Conservation (phyloP, 1,139 yeast genomes). For the Scheffersomyces segobiensis region DNA sequence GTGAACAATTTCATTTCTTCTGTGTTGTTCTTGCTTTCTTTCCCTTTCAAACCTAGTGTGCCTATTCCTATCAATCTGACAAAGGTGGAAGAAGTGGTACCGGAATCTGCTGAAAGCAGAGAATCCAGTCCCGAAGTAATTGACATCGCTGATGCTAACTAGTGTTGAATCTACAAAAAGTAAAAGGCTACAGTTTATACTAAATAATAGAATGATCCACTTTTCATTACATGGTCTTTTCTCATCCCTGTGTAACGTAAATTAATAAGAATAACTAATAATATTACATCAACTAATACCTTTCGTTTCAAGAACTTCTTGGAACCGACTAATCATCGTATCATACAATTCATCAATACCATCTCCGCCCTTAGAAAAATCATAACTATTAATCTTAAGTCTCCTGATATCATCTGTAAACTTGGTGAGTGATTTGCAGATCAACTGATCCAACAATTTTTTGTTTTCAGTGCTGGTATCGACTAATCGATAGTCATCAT, state of each 20-base stretch:
- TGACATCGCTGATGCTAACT: background rate
- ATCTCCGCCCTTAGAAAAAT: conserved; percentile 12
- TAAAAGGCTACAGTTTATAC: background rate
- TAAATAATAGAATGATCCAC: background rate
- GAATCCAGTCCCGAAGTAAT: background rate
- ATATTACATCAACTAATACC: background rate
- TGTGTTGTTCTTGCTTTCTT: conserved; percentile 26
- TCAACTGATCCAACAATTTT: conserved; percentile 8
- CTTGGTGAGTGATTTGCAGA: conserved; percentile 13
- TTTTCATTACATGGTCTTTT: too few species aligned
- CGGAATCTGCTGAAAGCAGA: background rate
- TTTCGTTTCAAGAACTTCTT: conserved; percentile 12
- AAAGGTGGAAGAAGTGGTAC: conserved; percentile 1
- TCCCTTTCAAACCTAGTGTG: conserved; percentile 22
- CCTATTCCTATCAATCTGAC: conserved; percentile 3
- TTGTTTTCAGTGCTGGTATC: background rate
- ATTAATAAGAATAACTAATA: too few species aligned
- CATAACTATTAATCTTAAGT: conserved; percentile 22
- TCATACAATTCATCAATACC: conserved; percentile 18
- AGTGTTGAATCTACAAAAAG: background rate
- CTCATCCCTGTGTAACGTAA: background rate
- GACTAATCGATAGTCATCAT: conserved; percentile 2
- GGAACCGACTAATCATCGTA: conserved; percentile 24
- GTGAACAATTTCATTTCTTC: conserved; percentile 33
- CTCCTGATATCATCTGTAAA: conserved; percentile 23